Base-by-base conservation (phyloP, 495 filamentous ascomycete genomes). In the Penicillium dipodomyicola region DNA sequence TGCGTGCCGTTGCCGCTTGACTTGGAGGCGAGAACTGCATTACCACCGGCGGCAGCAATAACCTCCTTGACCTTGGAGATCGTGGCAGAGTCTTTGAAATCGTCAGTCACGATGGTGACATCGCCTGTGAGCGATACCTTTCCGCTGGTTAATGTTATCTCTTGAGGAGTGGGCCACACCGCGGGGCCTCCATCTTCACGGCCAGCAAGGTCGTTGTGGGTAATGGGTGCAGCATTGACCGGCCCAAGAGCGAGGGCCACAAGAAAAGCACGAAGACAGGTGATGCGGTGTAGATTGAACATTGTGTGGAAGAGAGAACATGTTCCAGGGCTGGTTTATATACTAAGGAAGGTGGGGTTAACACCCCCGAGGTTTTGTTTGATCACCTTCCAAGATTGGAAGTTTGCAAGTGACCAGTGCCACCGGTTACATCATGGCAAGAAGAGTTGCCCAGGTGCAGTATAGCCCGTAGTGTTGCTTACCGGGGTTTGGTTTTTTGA, bases 31-130 rank as follows among this genome's bases (percentile, higher is more conserved):
- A 58, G 27, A 17, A 35, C 25, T 1, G 32, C 44, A 11, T 54
- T 49, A 5, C 54, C 59, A 5, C 59, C 59, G 19, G 55, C 59
- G 20, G 56, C 42, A 23, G 29, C 43, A 9, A 61, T 39, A 6
- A 57, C 30, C 22, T 25, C 19, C 23, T 61, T 61, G 27, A 61
- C 35, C 23, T 40, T 19, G 10, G 58, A 39, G 49, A 61, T 53
- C 15, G 55, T 61, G n/a, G 55, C 56, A 6, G 35, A n/a, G 20
- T 61, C 59, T 23, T 49, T 58, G 20, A 22, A 50, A 40, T 58
- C 35, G n/a, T 56, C 59, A 1, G 56, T 54, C 11, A 61, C 55
- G 23, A 61, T 53, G 14, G 49, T 61, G 4, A 61, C 59, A 32
- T 41, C 17, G 6, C 45, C 43, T 5, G 37, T 11, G 14, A 60